Evolutionary conservation across 495 filamentous ascomycete species (phyloP).

Genomic region (Terfezia boudieri): DNA sequence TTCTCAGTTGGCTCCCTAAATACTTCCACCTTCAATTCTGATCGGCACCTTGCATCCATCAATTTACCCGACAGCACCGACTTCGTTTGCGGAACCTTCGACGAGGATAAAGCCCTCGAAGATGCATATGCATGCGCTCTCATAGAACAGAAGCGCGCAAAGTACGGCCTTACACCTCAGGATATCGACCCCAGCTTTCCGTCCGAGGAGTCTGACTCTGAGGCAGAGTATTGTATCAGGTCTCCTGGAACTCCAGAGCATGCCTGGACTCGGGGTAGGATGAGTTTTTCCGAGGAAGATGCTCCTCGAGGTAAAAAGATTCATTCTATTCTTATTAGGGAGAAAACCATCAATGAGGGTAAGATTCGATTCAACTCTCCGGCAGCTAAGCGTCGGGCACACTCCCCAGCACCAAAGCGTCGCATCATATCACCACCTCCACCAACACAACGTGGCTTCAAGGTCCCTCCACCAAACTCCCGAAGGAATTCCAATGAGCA

Average conservation of each 20-base stretch:
- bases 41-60: not conserved
- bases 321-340: not conserved
- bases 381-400: conserved; percentile 18
- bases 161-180: conserved; percentile 56
- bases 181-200: conserved; percentile 97
- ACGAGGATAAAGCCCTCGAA: conserved; percentile 87
- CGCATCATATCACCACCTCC: conserved; percentile 21
- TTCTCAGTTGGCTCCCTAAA: conserved; percentile 18
- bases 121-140: conserved; percentile 72
- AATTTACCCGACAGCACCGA: conserved; percentile 91
- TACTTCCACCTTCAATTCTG: not conserved
- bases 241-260: conserved; percentile 34
- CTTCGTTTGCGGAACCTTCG: conserved; percentile 90
- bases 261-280: conserved; percentile 34
- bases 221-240: conserved; percentile 36
- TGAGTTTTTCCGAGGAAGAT: not conserved
- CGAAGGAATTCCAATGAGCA: conserved; percentile 8
- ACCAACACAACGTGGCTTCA: conserved; percentile 7
- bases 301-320: not conserved
- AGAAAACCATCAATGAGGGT: conserved; percentile 18
- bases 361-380: conserved; percentile 16
- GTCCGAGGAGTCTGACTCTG: conserved; percentile 51
- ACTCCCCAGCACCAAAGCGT: conserved; percentile 23
- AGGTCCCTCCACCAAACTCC: not conserved
- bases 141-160: conserved; percentile 56